Evolutionary conservation across 164 flowering plant species (phyloP).

Genomic region (Kingdonia uniflora): DNA sequence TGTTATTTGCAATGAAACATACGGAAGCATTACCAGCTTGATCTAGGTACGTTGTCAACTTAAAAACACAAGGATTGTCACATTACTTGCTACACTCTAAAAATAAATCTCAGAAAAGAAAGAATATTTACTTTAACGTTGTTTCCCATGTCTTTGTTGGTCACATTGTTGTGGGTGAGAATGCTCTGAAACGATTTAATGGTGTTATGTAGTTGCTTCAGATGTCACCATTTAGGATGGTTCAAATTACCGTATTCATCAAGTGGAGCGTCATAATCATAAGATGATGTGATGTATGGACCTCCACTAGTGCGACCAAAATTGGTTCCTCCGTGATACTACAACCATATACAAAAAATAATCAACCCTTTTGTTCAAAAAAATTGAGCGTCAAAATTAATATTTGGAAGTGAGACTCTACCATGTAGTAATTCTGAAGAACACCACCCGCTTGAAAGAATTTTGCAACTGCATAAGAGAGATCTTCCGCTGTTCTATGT

Average conservation of each 20-base stretch:
- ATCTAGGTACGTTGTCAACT: not conserved
- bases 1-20: conserved; percentile 17
- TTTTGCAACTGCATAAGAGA: no score
- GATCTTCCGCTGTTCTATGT: no score
- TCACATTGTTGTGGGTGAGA: conserved; percentile 15
- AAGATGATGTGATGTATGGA: conserved; percentile 32
- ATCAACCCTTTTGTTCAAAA: no score
- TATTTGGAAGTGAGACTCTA: no score
- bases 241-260: conserved; percentile 25
- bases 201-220: conserved; percentile 7
- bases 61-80: not conserved
- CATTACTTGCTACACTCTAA: not conserved
- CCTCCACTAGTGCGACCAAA: conserved; percentile 36
- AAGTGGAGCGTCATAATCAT: conserved; percentile 40
- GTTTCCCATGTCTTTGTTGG: conserved; percentile 7
- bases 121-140: conserved; percentile 3
- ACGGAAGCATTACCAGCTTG: not conserved
- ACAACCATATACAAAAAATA: no score
- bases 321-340: conserved; percentile 45
- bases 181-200: conserved; percentile 22
- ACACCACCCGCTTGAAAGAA: no score
- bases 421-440: no score
- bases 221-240: conserved; percentile 11
- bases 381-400: no score
- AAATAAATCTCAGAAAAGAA: not conserved